phyloP scores from a whole-genome alignment of 2,329 filamentous ascomycete genomes.

The Cryphonectria nitschkei region DNA sequence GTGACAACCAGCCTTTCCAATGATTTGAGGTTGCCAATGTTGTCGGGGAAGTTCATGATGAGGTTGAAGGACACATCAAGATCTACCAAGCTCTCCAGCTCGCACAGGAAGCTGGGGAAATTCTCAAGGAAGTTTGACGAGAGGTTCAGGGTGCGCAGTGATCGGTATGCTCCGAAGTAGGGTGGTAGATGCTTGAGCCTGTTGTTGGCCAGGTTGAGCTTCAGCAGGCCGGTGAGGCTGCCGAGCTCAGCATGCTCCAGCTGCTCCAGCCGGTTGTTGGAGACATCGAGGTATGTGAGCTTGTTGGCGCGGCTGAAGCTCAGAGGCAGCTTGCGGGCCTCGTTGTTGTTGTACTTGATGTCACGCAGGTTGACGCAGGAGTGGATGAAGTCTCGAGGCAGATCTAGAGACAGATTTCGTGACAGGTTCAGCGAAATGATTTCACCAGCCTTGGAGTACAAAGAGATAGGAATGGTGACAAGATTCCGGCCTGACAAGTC shows the following conservation, averaged over 20 bases:
- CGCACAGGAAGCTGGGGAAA: constrained; percentile 84
- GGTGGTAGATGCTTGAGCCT: constrained; percentile 76
- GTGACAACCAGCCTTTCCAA: constrained; percentile 92
- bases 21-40: constrained; percentile 76
- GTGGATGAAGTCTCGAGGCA: constrained; percentile 95
- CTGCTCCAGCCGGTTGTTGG: constrained; percentile 89
- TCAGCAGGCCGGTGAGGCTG: constrained; percentile 75
- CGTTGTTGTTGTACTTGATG: constrained; percentile 95
- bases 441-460: constrained; percentile 89
- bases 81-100: constrained; percentile 82
- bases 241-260: constrained; percentile 84
- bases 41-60: constrained; percentile 75
- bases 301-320: constrained; percentile 81
- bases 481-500: constrained; percentile 89
- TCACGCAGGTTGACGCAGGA: constrained; percentile 89
- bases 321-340: constrained; percentile 81
- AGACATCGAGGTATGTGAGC: constrained; percentile 89
- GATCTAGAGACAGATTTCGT: constrained; percentile 85
- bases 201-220: constrained; percentile 93
- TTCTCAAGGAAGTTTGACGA: constrained; percentile 89
- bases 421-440: constrained; percentile 96
- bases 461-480: constrained; percentile 89
- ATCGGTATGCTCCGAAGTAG: constrained; percentile 81
- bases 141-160: constrained; percentile 82
- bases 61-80: constrained; percentile 97